These are phyloP conservation scores for Cyclostephanos invisitatus DNA, from an alignment of 108 stramenopile species.

Conservation along the genomic window DNA sequence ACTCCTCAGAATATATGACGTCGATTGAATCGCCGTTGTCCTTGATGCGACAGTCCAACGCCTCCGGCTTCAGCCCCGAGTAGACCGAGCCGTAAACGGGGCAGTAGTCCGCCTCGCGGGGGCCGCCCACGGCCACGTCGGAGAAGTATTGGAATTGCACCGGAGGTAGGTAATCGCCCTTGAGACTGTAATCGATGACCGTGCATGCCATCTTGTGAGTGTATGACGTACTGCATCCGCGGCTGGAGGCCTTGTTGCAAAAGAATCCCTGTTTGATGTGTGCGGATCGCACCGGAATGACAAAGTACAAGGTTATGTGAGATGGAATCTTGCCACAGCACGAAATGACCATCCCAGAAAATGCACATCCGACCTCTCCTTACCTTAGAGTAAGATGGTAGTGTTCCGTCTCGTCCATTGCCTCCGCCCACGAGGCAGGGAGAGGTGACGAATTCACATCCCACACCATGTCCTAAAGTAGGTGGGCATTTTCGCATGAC, in stretches of 20 bases:
- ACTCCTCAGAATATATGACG: conserved; percentile 64
- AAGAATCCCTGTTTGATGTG: conserved; percentile 54
- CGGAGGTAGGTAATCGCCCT: conserved; percentile 52
- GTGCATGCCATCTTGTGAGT: conserved; percentile 85
- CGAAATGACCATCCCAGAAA: background rate
- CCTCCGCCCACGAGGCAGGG: conserved; percentile 61
- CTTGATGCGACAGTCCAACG: conserved; percentile 62
- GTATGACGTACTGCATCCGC: conserved; percentile 68
- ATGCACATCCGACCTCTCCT: background rate
- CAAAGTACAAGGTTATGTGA: background rate
- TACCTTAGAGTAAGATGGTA: conserved; percentile 59
- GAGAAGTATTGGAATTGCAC: conserved; percentile 72
- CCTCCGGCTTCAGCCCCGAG: conserved; percentile 54
- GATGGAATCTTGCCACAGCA: background rate
- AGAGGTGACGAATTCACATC: conserved; percentile 77
- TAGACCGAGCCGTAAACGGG: conserved; percentile 79
- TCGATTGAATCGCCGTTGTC: conserved; percentile 65
- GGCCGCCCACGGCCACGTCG: conserved; percentile 63
- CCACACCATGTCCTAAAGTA: conserved; percentile 50
- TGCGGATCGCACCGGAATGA: too few relatives aligned
- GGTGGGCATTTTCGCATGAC: too few relatives aligned
- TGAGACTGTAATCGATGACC: conserved; percentile 70
- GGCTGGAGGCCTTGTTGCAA: conserved; percentile 56
- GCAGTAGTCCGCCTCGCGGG: conserved; percentile 80
- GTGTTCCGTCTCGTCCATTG: conserved; percentile 36